Conservation (phyloP, 148 eudicot genomes). For the Chenopodium formosanum region DNA sequence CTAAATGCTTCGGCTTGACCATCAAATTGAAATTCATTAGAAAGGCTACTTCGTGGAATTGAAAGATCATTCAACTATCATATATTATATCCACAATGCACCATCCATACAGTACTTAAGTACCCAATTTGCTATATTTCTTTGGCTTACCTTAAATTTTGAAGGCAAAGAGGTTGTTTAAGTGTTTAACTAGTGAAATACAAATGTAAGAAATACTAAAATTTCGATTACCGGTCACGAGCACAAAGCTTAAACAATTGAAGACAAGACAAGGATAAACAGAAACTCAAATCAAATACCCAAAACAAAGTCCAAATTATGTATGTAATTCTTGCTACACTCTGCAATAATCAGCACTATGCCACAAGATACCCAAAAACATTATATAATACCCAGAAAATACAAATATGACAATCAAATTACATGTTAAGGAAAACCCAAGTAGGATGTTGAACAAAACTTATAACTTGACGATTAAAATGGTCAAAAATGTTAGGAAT, state of each 20-base stretch:
- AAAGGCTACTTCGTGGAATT: not conserved
- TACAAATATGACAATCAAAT: no score
- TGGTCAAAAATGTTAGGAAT: no score
- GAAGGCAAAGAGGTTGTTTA: not conserved
- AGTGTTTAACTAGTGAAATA: no score
- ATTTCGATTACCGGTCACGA: no score
- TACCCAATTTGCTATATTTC: not conserved
- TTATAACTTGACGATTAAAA: no score
- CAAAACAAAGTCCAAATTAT: not conserved
- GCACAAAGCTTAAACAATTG: no score
- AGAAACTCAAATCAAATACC: not conserved
- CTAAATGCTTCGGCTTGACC: not conserved
- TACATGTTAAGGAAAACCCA: no score
- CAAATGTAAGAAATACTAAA: no score
- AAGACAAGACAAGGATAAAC: not conserved
- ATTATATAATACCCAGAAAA: no score
- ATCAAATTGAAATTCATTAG: not conserved
- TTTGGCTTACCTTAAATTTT: not conserved
- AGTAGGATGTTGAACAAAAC: no score
- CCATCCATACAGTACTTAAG: not conserved
- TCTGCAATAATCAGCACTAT: not conserved
- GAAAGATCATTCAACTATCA: not conserved
- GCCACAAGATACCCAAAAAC: no score
- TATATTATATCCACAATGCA: not conserved
- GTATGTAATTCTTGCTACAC: not conserved